Base-by-base conservation (phyloP, 2,329 filamentous ascomycete species). In the Calonectria henricotiae region DNA sequence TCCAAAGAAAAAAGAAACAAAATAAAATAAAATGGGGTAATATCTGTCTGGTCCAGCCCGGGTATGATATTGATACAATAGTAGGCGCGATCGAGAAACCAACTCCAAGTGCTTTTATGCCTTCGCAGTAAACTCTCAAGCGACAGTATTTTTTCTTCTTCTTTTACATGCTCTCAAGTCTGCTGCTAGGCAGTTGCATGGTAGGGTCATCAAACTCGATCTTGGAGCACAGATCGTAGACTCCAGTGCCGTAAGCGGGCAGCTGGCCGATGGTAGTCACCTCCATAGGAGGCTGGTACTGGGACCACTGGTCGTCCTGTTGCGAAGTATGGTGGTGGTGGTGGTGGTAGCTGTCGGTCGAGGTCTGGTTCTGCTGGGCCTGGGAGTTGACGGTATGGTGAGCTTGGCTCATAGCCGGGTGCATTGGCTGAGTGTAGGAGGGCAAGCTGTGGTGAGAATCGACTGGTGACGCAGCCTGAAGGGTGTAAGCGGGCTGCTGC, bases 111-210 rank as follows among this genome's bases (percentile, higher is more conserved):
- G 49, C 67, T 66, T 61, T 72, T 43, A 49, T 69, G 63, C 61
- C 63, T 35, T 13, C 15, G 23, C 13, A 30, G 35, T 58, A 58
- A 20, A 58, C 35, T 58, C 12, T 66, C 25, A 67, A 49, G 51
- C 32, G 39, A 58, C n/a, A 15, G 25, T n/a, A 7, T 30, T 7
- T 30, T 30, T 20, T 20, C 9, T 35, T 35, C 32, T 30, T 46
- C 23, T 30, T n/a, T 84, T 81, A 90, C 82, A 91, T 83, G 70
- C 82, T 86, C 73, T 89, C 88, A 72, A 91, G 86, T 62, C 89
- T 83, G 47, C 85, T 87, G 76, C 88, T 90, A 12, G 89, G 89
- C 80, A 91, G 84, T 79, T 89, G 89, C 82, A 90, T 86, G 11
- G 86, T 84, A 23, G 86, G 84, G 71, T 90, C 89, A 46, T 89